These are phyloP conservation scores for Gossypium arboreum DNA, from an alignment of 345 rosid species.

Conservation along the genomic window DNA sequence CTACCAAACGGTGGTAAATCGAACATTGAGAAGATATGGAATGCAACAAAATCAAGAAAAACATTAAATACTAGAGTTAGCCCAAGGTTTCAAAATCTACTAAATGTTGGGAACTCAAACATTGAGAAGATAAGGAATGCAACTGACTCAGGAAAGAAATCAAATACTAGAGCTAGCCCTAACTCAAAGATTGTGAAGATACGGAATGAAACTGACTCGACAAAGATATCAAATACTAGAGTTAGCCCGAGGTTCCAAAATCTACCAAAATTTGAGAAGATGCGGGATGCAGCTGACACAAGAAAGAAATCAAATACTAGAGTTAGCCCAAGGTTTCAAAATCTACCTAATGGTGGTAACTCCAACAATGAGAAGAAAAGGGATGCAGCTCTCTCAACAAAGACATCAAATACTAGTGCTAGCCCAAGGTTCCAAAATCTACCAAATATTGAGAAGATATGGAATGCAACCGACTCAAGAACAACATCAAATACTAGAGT, in stretches of 20 bases:
- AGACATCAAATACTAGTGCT: neutral
- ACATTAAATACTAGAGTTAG: neutral
- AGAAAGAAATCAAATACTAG: neutral
- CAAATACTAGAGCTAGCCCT: conserved; percentile 3
- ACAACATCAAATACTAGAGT: neutral
- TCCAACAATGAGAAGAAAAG: neutral
- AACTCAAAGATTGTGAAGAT: neutral
- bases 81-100: neutral
- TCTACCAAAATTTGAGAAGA: neutral
- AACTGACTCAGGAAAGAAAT: neutral
- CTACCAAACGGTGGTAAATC: neutral
- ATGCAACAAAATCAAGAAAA: neutral
- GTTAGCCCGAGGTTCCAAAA: neutral
- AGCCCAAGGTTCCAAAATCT: neutral
- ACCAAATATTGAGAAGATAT: neutral
- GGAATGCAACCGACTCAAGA: too few species aligned
- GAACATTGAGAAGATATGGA: neutral
- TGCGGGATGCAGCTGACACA: neutral
- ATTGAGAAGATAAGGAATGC: neutral
- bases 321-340: neutral
- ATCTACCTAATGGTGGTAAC: neutral
- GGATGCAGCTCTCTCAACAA: neutral
- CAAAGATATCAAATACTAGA: neutral
- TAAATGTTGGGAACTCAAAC: neutral
- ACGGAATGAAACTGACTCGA: neutral